Evolutionary conservation across 2,329 filamentous ascomycete species (phyloP), one percentile per base, ranked within the genome.

Genomic region (Hymenoscyphus linearis): DNA sequence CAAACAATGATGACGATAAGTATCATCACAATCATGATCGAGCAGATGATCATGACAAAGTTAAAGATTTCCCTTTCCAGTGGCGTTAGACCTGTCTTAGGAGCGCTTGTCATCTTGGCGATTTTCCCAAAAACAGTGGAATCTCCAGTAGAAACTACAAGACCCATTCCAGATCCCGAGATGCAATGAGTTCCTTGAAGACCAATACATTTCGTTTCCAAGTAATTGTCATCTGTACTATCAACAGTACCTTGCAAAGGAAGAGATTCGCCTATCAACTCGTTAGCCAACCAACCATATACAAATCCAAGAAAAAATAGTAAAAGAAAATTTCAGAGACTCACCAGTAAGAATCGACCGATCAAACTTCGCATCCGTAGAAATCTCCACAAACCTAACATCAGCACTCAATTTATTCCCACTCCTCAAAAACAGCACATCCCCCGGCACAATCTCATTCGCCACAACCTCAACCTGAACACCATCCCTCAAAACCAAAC

Each of bases 131-230:
- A 91, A 25, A 93, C 85, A 0, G 89, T 91, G 14, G 76, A 78
- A 70, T 91, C 87, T 9, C 88, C 89, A 0, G 86, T 92, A 0
- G 85, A 84, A 12, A 93, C 85, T 1, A 90, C 86, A 10, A 92
- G 75, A 18, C 86, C 89, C 14, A 81, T 77, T 57, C 83, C 86
- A 25, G 78, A 85, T 2, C 89, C 89, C 6, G 85, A 85, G 3
- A 89, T 84, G 66, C 88, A 91, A 69, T 92, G 88, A 0, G 89
- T 91, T n/a, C 90, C 89, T 70, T 91, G 88, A 10, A 93, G 79
- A 25, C 88, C 89, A 58, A 93, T 90, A 67, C 85, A 88, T 58
- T 84, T 83, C 3, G 88, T 92, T 71, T 93, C 89, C 34, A 93
- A 83, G 69, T 90, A 91, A 72, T 91, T 91, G 44, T 81, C 77